A percentile compares a stretch with the other conserved stretches of the same genome.
These are phyloP conservation scores for Ogataea pilisensis DNA, from an alignment of 805 yeast genomes.

Conservation along the genomic window DNA sequence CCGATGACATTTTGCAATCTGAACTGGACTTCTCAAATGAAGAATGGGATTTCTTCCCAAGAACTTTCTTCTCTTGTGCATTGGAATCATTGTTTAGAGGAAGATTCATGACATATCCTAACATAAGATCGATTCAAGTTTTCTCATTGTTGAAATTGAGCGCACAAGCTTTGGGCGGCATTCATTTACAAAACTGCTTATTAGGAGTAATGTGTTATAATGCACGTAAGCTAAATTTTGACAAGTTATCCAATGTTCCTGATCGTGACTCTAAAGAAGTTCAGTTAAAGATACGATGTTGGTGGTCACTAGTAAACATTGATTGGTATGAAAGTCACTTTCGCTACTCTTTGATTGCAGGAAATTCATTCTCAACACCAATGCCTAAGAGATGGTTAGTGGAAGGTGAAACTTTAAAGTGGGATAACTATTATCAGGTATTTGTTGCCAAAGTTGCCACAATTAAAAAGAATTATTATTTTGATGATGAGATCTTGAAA, in stretches of 20 bases:
- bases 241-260: constrained; percentile 8
- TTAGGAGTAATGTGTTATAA: constrained; percentile 18
- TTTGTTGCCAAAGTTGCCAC: constrained; percentile 21
- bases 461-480: constrained; percentile 27
- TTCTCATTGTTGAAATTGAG: constrained; percentile 26
- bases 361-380: constrained; percentile 22
- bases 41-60: constrained; percentile 26
- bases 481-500: constrained; percentile 17
- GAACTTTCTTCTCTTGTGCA: constrained; percentile 28
- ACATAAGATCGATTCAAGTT: constrained; percentile 24
- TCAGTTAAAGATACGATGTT: constrained; percentile 15
- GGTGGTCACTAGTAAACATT: constrained; percentile 30
- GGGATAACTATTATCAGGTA: constrained; percentile 22
- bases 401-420: constrained; percentile 10
- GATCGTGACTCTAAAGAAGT: constrained; percentile 4
- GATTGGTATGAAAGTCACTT: constrained; percentile 33
- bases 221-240: constrained; percentile 26
- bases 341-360: constrained; percentile 20
- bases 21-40: constrained; percentile 21
- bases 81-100: constrained; percentile 32
- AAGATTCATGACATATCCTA: constrained; percentile 30
- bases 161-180: constrained; percentile 29
- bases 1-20: constrained; percentile 21
- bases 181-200: constrained; percentile 25
- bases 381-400: constrained; percentile 23